Percentiles rank a stretch among this genome's conserved stretches.
These are phyloP conservation scores for Priceomyces castillae DNA, from an alignment of 805 yeast genomes.

Conservation along the genomic window DNA sequence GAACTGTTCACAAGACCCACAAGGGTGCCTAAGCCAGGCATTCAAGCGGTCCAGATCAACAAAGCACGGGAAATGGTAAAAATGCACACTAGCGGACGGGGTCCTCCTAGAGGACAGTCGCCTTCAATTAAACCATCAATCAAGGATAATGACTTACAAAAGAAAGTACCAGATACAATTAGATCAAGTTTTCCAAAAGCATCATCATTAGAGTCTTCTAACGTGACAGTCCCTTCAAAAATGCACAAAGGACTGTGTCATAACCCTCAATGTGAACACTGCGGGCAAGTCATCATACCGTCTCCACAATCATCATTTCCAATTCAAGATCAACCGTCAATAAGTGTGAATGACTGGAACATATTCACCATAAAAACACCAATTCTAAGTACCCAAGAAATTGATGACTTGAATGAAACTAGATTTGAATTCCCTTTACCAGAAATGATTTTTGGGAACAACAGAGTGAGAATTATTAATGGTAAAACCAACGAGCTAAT, in stretches of 20 bases:
- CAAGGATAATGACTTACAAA: not conserved
- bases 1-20: conserved; percentile 3
- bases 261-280: conserved; percentile 54
- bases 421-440: conserved; percentile 80
- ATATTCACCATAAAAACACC: conserved; percentile 72
- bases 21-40: conserved; percentile 26
- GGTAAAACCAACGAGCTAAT: conserved; percentile 43
- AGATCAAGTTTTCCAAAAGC: not conserved
- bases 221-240: conserved; percentile 42
- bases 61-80: conserved; percentile 64
- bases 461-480: conserved; percentile 52
- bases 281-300: conserved; percentile 77
- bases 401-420: conserved; percentile 61
- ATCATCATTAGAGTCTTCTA: conserved; percentile 3
- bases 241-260: conserved; percentile 35
- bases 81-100: conserved; percentile 46
- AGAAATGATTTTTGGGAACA: conserved; percentile 96
- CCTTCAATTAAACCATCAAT: not conserved
- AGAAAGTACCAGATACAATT: not conserved
- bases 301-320: conserved; percentile 69
- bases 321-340: conserved; percentile 63
- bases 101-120: conserved; percentile 8
- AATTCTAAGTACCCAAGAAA: conserved; percentile 68
- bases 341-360: conserved; percentile 70
- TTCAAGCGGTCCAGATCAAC: conserved; percentile 54